Conservation (phyloP, 2,329 filamentous ascomycete species). For the Epichloe typhina region DNA sequence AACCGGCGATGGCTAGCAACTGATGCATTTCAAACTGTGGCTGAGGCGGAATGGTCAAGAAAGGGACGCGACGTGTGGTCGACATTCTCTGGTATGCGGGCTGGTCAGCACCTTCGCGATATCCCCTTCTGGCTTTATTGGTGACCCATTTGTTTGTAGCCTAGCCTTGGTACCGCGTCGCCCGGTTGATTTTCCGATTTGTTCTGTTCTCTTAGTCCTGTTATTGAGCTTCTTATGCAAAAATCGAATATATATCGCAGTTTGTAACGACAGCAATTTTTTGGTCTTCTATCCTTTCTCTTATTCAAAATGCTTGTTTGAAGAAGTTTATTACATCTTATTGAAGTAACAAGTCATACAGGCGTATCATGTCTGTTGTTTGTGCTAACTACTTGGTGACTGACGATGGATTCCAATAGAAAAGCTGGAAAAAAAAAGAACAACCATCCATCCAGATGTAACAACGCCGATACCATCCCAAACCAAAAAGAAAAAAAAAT, state of each 20-base stretch:
- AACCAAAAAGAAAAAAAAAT: too few relatives aligned
- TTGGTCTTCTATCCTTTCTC: not conserved
- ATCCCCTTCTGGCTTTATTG: conserved; percentile 13
- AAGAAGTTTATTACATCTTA: too few relatives aligned
- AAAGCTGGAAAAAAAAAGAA: not conserved
- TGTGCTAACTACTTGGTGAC: not conserved
- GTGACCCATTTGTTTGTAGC: conserved; percentile 17
- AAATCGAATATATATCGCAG: conserved; percentile 36
- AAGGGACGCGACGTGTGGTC: conserved; percentile 7
- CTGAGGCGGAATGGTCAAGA: conserved; percentile 4
- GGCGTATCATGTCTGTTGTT: not conserved
- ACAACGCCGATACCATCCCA: not conserved
- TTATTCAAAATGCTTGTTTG: too few relatives aligned
- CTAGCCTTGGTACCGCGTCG: conserved; percentile 10
- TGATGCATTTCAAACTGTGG: conserved; percentile 6
- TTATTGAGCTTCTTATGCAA: conserved; percentile 52
- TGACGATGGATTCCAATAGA: not conserved
- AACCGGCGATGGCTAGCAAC: conserved; percentile 8
- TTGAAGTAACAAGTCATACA: too few relatives aligned
- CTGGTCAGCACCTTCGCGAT: conserved; percentile 5
- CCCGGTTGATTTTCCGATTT: conserved; percentile 24
- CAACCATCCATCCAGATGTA: not conserved
- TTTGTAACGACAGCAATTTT: not conserved
- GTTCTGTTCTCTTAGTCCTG: conserved; percentile 32
- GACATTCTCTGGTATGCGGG: conserved; percentile 10